Conservation (phyloP, 1,284 basidiomycete genomes). For the Trichosporon sp. region DNA sequence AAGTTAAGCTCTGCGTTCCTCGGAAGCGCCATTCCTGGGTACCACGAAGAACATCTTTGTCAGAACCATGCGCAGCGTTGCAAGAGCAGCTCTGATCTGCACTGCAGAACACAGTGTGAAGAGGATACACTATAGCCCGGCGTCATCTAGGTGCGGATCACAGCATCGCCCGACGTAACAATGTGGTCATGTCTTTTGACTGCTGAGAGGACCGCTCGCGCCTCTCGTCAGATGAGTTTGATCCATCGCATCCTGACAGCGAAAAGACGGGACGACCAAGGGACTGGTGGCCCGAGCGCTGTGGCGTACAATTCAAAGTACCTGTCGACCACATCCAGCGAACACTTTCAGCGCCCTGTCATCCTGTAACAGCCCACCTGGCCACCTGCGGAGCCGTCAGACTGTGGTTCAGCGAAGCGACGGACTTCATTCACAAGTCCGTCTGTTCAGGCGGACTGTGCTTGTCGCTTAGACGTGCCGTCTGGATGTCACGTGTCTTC, state of each 20-base stretch:
- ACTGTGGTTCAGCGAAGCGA: too few species aligned
- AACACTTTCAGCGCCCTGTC: not conserved
- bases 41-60: too few species aligned
- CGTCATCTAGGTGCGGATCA: not conserved
- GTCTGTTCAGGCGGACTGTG: not conserved
- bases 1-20: conserved; percentile 4
- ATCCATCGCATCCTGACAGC: not conserved
- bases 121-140: too few species aligned
- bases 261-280: not conserved
- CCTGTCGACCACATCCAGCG: not conserved
- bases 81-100: too few species aligned
- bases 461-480: not conserved
- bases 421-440: not conserved
- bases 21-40: not conserved
- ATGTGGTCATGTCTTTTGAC: not conserved
- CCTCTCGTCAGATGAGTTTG: conserved; percentile 2
- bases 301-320: conserved; percentile 16
- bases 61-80: too few species aligned
- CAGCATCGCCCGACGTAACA: not conserved
- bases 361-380: too few species aligned
- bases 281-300: conserved; percentile 9
- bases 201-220: not conserved
- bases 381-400: too few species aligned
- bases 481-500: not conserved
- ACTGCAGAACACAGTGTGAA: too few species aligned